phyloP scores from a whole-genome alignment of 768 basidiomycete genomes.

The Tubosaeta brunneosetosa region DNA sequence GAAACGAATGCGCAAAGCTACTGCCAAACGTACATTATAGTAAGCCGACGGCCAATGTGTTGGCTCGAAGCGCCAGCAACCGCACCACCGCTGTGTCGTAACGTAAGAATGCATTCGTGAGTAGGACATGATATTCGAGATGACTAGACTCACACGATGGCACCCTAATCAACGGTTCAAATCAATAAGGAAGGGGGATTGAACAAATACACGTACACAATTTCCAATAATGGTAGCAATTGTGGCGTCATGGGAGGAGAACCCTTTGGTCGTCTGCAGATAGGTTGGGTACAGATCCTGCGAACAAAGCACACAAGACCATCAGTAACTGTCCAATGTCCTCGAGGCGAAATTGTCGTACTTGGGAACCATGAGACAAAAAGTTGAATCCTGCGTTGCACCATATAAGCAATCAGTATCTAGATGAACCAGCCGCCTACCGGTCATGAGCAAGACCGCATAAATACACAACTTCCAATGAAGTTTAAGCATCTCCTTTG shows the following conservation, averaged over 20 bases:
- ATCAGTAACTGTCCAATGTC: not conserved
- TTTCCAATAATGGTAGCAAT: conserved; percentile 81
- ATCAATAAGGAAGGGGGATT: not conserved
- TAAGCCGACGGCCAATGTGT: conserved; percentile 74
- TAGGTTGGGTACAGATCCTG: conserved; percentile 79
- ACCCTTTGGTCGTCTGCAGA: conserved; percentile 56
- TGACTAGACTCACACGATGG: conserved; percentile 37
- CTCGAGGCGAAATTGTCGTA: conserved; percentile 15
- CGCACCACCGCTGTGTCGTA: conserved; percentile 48
- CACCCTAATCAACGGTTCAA: conserved; percentile 31
- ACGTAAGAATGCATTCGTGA: not conserved
- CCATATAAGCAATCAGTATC: not conserved
- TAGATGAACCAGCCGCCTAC: conserved; percentile 13
- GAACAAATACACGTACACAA: conserved; percentile 39
- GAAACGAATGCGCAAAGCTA: not conserved
- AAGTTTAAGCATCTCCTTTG: conserved; percentile 65
- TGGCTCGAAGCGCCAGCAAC: conserved; percentile 70
- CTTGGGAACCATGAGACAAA: conserved; percentile 69
- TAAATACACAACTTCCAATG: conserved; percentile 87
- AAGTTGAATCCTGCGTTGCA: conserved; percentile 60
- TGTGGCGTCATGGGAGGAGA: conserved; percentile 54
- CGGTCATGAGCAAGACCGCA: conserved; percentile 76
- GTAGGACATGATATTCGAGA: conserved; percentile 5
- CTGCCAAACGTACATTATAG: conserved; percentile 45
- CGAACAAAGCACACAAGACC: not conserved